Evolutionary conservation across 2,329 filamentous ascomycete species (phyloP).

Genomic region (Phyllosticta paracitricarpa): DNA sequence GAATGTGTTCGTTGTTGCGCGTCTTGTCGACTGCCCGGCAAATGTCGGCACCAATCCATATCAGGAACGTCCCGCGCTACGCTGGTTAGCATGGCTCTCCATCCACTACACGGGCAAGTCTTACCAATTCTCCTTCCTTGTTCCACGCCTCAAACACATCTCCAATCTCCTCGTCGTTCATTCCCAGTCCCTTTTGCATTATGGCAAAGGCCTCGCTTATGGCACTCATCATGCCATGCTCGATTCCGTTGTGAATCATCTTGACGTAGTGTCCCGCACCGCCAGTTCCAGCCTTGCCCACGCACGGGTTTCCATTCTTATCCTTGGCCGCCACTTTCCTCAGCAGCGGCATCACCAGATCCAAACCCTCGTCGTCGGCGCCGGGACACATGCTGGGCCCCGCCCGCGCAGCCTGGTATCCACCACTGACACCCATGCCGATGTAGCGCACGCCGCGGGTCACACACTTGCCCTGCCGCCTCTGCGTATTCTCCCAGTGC

Average conservation of each 20-base stretch:
- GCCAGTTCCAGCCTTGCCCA: constrained; percentile 49
- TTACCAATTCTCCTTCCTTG: constrained; percentile 44
- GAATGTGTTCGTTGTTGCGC: constrained; percentile 36
- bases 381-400: constrained; percentile 61
- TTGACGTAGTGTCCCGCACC: constrained; percentile 64
- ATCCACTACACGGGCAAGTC: neutral
- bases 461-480: constrained; percentile 48
- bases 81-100: neutral
- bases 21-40: constrained; percentile 40
- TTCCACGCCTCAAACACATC: constrained; percentile 53
- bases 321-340: constrained; percentile 54
- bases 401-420: constrained; percentile 56
- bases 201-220: constrained; percentile 57
- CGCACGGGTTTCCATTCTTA: constrained; percentile 48
- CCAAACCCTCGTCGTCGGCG: constrained; percentile 47
- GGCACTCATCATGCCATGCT: constrained; percentile 59
- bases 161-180: constrained; percentile 51
- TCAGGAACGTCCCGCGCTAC: constrained; percentile 47
- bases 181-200: constrained; percentile 46
- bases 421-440: constrained; percentile 58
- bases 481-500: constrained; percentile 54
- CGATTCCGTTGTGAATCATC: constrained; percentile 68
- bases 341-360: constrained; percentile 51
- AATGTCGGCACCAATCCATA: constrained; percentile 54
- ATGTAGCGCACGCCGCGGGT: constrained; percentile 53